Evolutionary conservation across 2,329 filamentous ascomycete species (phyloP), one percentile per base, ranked within the genome.

Genomic region (Rugonectria rugulosa): DNA sequence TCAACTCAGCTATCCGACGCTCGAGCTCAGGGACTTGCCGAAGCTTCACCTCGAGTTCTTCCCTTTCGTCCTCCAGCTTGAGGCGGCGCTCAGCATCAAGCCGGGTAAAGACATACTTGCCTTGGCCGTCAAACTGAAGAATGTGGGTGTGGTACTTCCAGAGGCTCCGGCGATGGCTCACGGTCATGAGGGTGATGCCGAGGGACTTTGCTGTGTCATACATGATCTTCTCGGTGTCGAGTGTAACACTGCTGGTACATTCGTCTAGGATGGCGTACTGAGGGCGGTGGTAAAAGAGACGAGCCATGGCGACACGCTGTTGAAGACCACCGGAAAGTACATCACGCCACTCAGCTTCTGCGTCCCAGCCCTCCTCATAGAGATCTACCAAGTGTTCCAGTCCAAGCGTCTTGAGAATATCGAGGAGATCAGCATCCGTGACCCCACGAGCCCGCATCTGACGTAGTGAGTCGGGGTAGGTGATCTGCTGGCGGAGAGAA

Each of bases 121-220:
- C 95, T 74, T 97, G 91, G 0, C 95, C 95, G 73, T 98, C 94
- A 72, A 99, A 99, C 74, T 99, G 95, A 70, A 99, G 75, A 57
- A 99, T 98, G 74, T 89, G 89, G 64, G 87, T 89, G 73, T 99
- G 95, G 73, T 99, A 98, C 74, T 95, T 93, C 95, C 95, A 99
- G 65, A 99, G 75, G 76, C 91, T 96, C 59, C 92, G 81, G 8
- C 95, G 81, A 73, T 99, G 95, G 62, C 88, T 92, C 20, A 99
- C 95, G 0, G 95, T 99, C 91, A 99, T 97, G 60, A 99, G 82
- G 0, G 95, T 98, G 67, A 97, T 95, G 4, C 91, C 92, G 15
- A 97, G 77, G 15, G 85, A 82, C 81, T 99, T 98, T 45, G 95
- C 95, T 51, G 92, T 93, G 66, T 97, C 94, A 74, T 99, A 99